These are phyloP conservation scores for Colletotrichum siamense DNA, from an alignment of 2,329 filamentous ascomycete species.

Conservation along the genomic window DNA sequence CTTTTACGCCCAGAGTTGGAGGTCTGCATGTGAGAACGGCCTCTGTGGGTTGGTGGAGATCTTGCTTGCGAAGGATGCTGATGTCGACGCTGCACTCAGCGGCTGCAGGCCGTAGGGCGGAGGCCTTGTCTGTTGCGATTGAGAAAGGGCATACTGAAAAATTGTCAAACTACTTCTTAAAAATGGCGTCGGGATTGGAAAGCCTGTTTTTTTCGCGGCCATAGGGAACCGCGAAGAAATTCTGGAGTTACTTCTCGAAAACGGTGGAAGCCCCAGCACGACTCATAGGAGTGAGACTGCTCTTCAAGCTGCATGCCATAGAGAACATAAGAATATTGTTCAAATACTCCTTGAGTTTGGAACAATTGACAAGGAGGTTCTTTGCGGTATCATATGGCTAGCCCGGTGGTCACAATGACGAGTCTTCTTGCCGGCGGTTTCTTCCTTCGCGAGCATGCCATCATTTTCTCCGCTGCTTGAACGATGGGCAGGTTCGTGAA, in stretches of 20 bases:
- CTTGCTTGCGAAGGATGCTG: neutral
- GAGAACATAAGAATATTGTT: neutral
- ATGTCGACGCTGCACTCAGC: too few species aligned
- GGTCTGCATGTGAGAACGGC: too few species aligned
- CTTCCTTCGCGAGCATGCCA: too few species aligned
- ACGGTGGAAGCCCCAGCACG: constrained; percentile 8
- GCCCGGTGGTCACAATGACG: too few species aligned
- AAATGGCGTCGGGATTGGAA: constrained; percentile 11
- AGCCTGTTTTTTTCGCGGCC: neutral
- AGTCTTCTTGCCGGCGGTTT: too few species aligned
- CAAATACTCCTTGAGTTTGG: neutral
- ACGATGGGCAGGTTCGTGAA: too few species aligned
- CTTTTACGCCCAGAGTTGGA: too few species aligned
- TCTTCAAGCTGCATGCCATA: neutral
- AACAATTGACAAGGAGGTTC: neutral
- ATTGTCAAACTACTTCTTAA: neutral
- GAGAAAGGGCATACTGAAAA: neutral
- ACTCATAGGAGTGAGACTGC: constrained; percentile 14
- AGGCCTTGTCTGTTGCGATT: neutral
- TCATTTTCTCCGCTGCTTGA: too few species aligned
- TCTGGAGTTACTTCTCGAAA: neutral
- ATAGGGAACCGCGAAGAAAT: neutral
- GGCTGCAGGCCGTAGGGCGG: too few species aligned
- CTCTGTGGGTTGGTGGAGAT: too few species aligned
- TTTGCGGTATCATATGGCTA: too few species aligned